Base-by-base conservation (phyloP, 306 rosid species). In the Acacia melanoxylon region DNA sequence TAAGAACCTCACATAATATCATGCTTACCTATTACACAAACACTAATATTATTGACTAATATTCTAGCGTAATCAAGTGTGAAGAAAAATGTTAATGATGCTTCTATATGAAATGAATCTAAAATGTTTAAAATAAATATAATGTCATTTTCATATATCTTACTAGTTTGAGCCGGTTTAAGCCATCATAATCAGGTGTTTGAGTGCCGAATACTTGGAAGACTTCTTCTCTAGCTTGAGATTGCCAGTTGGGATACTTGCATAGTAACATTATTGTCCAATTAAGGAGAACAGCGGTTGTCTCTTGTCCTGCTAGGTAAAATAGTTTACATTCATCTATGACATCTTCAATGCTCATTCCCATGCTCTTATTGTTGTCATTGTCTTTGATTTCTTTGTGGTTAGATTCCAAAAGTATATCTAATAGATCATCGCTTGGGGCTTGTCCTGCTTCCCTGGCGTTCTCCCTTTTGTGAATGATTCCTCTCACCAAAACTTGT, bases 271-370 rank as follows among this genome's bases (percentile, higher is more conserved):
- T 41, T 29, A 87, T 33, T 3, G 82, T 81, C 90, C 90, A 87
- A 62, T 80, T 63, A 8, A 87, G 58, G 33, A 87, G 51, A 8
- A 70, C 73, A 44, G 83, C 75, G 29, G 87, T 75, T 5, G 84
- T 81, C 59, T 84, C 88, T 62, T 87, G 90, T 5, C 90, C 87
- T 0, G 84, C 90, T 41, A 74, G 10, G 84, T 84, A 87, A 44
- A 87, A 87, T 4, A 82, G 19, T 78, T 84, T 87, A 13, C 87
- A 87, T 76, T 84, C 90, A 0, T 22, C 71, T 5, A 87, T 77
- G 17, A 87, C 81, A 33, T 83, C 89, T 13, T 72, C 56, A 41
- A 37, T 72, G 37, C 58, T 83, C 85, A 83, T 63, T 51, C 83
- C 84, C 46, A 33, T 19, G 24, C 17, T 37, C 12, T 82, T 74